phyloP scores from a whole-genome alignment of 192 early-diverging fungal species.

The Entophlyctis helioformis region DNA sequence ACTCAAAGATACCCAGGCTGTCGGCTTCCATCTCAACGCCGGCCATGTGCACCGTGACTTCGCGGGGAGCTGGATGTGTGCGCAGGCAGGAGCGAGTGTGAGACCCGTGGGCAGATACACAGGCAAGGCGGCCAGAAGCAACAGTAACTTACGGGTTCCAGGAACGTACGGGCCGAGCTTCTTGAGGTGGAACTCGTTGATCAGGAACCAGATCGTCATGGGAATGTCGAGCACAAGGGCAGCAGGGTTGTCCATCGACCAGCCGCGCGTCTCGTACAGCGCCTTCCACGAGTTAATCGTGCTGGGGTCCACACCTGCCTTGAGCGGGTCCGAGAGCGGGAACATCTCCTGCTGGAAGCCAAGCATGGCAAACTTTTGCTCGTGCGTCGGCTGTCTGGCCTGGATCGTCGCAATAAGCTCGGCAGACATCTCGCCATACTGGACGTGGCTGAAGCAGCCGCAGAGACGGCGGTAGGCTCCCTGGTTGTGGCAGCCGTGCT shows the following conservation, averaged over 20 bases:
- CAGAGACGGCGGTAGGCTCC: conserved; percentile 39
- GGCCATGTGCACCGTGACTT: conserved; percentile 33
- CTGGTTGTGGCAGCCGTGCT: conserved; percentile 33
- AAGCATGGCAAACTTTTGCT: conserved; percentile 21
- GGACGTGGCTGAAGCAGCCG: conserved; percentile 28
- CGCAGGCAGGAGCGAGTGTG: background rate
- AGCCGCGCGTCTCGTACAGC: conserved; percentile 20
- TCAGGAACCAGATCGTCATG: conserved; percentile 31
- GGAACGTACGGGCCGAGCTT: conserved; percentile 3
- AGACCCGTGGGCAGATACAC: background rate
- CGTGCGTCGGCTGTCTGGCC: conserved; percentile 6
- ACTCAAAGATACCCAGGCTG: conserved; percentile 24
- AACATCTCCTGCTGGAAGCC: conserved; percentile 31
- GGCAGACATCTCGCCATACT: conserved; percentile 30
- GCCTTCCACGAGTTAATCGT: conserved; percentile 29
- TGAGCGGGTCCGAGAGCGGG: conserved; percentile 22
- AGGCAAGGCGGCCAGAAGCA: background rate
- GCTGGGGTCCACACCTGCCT: conserved; percentile 10
- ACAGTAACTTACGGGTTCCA: background rate
- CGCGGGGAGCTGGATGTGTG: conserved; percentile 16
- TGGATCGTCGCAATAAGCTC: conserved; percentile 20
- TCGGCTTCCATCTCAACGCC: conserved; percentile 37
- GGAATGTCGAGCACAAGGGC: conserved; percentile 39
- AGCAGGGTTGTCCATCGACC: conserved; percentile 25
- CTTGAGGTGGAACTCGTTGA: conserved; percentile 29